Conservation (phyloP, 768 basidiomycete species). For the Nidula microcarpa region DNA sequence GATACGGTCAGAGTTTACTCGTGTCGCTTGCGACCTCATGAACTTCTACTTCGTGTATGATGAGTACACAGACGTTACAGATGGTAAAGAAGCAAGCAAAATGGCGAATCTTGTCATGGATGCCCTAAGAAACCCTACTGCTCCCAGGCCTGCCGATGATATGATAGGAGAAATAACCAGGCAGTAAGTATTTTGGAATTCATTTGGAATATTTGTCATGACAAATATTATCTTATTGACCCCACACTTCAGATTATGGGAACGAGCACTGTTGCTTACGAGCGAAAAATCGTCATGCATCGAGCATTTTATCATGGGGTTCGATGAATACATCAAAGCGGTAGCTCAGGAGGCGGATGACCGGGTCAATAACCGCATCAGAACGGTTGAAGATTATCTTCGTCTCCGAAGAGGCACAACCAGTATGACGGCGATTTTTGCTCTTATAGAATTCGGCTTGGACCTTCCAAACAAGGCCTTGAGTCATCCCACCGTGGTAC, state of each 20-base stretch:
- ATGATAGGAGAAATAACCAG: conserved; percentile 3
- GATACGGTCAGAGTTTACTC: not conserved
- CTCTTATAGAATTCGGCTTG: conserved; percentile 53
- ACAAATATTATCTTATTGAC: not conserved
- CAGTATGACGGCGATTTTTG: conserved; percentile 48
- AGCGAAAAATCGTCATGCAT: conserved; percentile 13
- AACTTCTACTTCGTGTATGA: conserved; percentile 1
- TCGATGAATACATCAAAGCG: conserved; percentile 37
- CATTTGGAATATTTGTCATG: not conserved
- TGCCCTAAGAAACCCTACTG: not conserved
- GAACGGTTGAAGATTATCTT: conserved; percentile 53
- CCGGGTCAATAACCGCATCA: conserved; percentile 28
- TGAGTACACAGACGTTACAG: conserved; percentile 4
- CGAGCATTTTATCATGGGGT: conserved; percentile 26
- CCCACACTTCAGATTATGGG: conserved; percentile 15
- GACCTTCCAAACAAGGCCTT: conserved; percentile 53
- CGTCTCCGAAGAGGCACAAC: conserved; percentile 50
- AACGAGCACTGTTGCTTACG: conserved; percentile 8
- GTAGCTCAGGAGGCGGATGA: conserved; percentile 41
- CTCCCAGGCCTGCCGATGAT: not conserved
- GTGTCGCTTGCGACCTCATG: not conserved
- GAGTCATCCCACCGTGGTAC: conserved; percentile 43
- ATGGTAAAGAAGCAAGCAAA: not conserved
- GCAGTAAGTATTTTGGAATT: conserved; percentile 1
- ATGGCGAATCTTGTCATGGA: not conserved